Conservation (phyloP, 345 rosid species). For the Bruguiera sexangula region DNA sequence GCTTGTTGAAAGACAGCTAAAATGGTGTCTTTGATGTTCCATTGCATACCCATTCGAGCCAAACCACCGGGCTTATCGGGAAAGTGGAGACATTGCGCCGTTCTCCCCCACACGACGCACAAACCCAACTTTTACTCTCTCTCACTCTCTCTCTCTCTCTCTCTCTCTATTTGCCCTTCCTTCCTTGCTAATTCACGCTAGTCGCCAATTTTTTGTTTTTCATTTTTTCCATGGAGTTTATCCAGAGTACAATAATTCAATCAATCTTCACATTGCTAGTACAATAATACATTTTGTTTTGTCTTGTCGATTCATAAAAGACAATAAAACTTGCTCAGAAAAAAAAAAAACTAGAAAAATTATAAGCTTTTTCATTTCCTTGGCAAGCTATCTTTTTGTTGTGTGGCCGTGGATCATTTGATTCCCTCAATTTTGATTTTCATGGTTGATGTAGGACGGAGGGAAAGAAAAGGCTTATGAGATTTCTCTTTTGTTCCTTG, state of each 20-base stretch:
- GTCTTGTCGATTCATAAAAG: conserved; percentile 1
- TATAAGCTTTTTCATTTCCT: too few species aligned
- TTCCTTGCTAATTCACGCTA: background rate
- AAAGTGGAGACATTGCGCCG: conserved; percentile 41
- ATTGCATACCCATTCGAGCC: conserved; percentile 31
- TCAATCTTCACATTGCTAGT: background rate
- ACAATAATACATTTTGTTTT: conserved; percentile 12
- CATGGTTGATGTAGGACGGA: too few species aligned
- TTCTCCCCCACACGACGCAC: conserved; percentile 10
- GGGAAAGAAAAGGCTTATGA: too few species aligned
- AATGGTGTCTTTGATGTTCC: background rate
- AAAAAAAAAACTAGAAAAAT: too few species aligned
- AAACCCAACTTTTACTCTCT: conserved; percentile 12
- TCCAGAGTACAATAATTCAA: background rate
- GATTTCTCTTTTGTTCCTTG: too few species aligned
- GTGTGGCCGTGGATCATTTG: too few species aligned
- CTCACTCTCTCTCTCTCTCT: background rate
- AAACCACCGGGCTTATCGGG: conserved; percentile 45
- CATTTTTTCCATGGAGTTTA: background rate
- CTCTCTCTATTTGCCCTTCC: conserved; percentile 12
- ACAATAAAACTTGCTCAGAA: background rate
- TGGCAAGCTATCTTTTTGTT: too few species aligned
- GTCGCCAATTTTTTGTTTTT: conserved; percentile 4
- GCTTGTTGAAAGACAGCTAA: background rate
- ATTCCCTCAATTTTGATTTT: too few species aligned